Base-by-base conservation (phyloP, 140 eudicot genomes). In the Anethum foeniculum region DNA sequence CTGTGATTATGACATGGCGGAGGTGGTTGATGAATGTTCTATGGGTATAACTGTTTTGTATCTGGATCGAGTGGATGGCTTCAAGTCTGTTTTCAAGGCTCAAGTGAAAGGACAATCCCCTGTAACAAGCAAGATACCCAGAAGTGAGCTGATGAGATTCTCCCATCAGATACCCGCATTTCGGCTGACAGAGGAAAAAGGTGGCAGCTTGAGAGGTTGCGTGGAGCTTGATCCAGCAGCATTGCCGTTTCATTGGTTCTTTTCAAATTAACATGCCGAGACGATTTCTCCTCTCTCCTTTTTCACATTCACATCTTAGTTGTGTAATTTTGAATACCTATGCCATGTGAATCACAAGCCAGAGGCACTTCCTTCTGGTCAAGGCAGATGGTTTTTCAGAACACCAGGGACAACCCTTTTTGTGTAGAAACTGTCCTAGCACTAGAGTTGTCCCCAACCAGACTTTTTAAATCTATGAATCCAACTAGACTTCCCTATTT, bases 211-310 rank as follows among this genome's bases (percentile, higher is more conserved):
- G 79, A 67, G 75, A 54, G 87, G 90, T 41, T 71, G 14, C 44
- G 62, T 76, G 79, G 88, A 87, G 86, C 86, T 87, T 62, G 90
- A 87, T 82, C 75, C 86, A 21, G 84, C 88, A 16, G 90, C 88
- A 14, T 34, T 84, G 39, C 86, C 85, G 8, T 15, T 49, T 2
- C 23, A 25, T 43, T 76, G 58, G 25, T 77, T 67, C 48, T 38
- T 34, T 43, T 54, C 51, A 12, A 51, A 46, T 23, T 83, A 77
- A 78, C n/a, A 34, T 68, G 9, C 43, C 25, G 32, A 68, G 3
- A 25, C 25, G 71, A 68, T 15, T 12, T 68, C 43, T 32, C 43
- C n/a, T 30, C 71, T 27, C 62, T 72, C 7, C 49, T 8, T 62
- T 7, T 6, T 48, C 60, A 5, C 74, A 68, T 6, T 48, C 60